Evolutionary conservation across 805 yeast species (phyloP).

Genomic region (Myxozyma neotropica): DNA sequence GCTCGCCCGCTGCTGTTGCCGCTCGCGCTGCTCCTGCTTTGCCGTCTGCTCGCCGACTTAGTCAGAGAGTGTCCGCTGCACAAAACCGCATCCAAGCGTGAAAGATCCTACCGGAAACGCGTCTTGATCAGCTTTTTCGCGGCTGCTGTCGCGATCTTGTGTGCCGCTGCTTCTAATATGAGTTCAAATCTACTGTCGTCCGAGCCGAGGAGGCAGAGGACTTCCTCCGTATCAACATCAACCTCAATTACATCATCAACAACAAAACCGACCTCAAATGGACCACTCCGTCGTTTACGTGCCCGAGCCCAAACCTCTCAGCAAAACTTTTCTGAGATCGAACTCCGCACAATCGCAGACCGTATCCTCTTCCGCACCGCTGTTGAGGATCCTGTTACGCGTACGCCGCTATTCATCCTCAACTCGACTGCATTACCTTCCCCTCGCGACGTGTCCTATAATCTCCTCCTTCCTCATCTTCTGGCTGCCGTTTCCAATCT

Average conservation of each 20-base stretch:
- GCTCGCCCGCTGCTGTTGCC: slow-evolving; percentile 2
- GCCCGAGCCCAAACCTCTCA: neutral
- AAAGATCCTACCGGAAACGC: neutral
- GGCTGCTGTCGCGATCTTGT: neutral
- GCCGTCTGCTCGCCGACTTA: neutral
- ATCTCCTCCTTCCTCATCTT: slow-evolving; percentile 60
- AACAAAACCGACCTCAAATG: neutral
- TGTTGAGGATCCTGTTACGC: slow-evolving; percentile 65
- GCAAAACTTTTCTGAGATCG: slow-evolving; percentile 20
- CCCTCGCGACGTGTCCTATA: slow-evolving; percentile 50
- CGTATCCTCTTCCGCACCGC: slow-evolving; percentile 46
- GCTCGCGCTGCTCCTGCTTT: slow-evolving; percentile 11
- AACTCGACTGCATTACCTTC: slow-evolving; percentile 81
- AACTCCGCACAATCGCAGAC: slow-evolving; percentile 24
- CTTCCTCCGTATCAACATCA: too few relatives aligned
- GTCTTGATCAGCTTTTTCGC: neutral
- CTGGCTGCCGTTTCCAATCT: slow-evolving; percentile 60
- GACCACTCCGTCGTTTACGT: slow-evolving; percentile 5
- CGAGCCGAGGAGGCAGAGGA: too few relatives aligned
- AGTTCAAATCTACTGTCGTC: too few relatives aligned
- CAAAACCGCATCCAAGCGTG: neutral
- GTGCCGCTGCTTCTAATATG: too few relatives aligned
- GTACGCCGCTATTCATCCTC: slow-evolving; percentile 74
- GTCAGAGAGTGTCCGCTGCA: slow-evolving; percentile 1
- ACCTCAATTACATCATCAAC: neutral